Percentiles rank a stretch among this genome's conserved stretches.
These are phyloP conservation scores for Fusarium falciforme DNA, from an alignment of 2,329 filamentous ascomycete genomes.

Conservation along the genomic window DNA sequence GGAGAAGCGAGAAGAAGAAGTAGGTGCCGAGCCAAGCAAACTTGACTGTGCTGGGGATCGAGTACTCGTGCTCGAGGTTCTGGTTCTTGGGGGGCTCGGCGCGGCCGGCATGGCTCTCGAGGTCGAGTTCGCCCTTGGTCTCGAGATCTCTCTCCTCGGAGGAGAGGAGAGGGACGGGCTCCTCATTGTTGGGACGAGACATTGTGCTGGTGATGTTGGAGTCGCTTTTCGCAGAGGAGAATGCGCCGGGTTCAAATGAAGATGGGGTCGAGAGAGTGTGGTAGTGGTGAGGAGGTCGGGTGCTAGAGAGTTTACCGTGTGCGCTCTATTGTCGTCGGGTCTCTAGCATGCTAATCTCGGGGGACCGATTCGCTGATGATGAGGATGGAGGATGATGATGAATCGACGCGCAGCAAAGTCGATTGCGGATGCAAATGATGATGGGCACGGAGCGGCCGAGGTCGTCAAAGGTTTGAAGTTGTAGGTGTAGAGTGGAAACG, in stretches of 20 bases:
- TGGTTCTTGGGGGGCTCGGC: conserved; percentile 45
- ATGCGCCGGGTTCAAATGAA: conserved; percentile 27
- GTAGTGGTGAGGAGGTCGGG: background rate
- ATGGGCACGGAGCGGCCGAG: conserved; percentile 17
- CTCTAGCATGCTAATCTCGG: conserved; percentile 16
- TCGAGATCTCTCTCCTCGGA: conserved; percentile 48
- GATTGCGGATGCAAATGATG: conserved; percentile 24
- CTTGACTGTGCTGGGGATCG: conserved; percentile 57
- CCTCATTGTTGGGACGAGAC: conserved; percentile 48
- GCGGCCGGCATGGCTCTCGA: conserved; percentile 47
- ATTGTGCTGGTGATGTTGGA: conserved; percentile 35
- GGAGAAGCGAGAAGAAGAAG: conserved; percentile 59
- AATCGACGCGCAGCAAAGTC: conserved; percentile 24
- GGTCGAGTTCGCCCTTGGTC: conserved; percentile 46
- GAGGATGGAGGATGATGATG: conserved; percentile 5
- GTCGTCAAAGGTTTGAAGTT: conserved; percentile 21
- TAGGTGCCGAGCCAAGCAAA: conserved; percentile 64
- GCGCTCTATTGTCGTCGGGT: conserved; percentile 10
- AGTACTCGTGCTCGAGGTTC: conserved; percentile 59
- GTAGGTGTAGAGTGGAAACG: conserved; percentile 37
- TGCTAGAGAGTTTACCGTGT: conserved; percentile 3
- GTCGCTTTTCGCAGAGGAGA: background rate
- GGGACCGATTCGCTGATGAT: conserved; percentile 1
- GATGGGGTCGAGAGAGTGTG: conserved; percentile 9
- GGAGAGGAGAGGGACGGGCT: conserved; percentile 47